These are phyloP conservation scores for Auricularia auricula-judae DNA, from an alignment of 768 basidiomycete species.

Conservation along the genomic window DNA sequence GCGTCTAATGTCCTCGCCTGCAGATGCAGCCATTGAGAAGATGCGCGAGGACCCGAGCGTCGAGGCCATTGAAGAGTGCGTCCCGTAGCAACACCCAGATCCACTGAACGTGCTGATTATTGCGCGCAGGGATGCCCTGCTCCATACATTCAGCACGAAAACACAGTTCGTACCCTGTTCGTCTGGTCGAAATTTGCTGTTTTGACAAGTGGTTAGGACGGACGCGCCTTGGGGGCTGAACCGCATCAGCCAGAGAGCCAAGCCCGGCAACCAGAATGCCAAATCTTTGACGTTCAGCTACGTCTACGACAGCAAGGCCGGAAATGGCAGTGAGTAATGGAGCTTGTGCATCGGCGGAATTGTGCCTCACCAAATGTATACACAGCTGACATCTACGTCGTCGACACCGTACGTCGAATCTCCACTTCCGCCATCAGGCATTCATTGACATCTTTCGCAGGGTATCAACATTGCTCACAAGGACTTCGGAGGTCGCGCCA, in stretches of 20 bases:
- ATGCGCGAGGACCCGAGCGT: background rate
- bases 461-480: background rate
- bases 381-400: background rate
- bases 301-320: background rate
- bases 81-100: background rate
- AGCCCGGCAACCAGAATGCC: background rate
- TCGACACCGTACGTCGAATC: background rate
- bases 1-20: background rate
- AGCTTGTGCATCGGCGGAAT: background rate
- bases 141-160: no score
- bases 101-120: background rate
- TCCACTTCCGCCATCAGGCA: background rate
- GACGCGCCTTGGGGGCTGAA: background rate
- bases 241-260: background rate
- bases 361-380: background rate
- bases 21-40: background rate
- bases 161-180: no score
- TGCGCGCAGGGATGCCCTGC: no score
- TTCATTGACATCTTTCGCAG: background rate
- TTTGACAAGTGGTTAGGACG: background rate
- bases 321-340: background rate
- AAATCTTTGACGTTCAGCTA: background rate
- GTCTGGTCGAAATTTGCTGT: no score
- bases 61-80: background rate
- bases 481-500: slow-evolving; percentile 4